These are phyloP conservation scores for Aureobasidium sp. DNA, from an alignment of 2,329 filamentous ascomycete species.

Conservation along the genomic window DNA sequence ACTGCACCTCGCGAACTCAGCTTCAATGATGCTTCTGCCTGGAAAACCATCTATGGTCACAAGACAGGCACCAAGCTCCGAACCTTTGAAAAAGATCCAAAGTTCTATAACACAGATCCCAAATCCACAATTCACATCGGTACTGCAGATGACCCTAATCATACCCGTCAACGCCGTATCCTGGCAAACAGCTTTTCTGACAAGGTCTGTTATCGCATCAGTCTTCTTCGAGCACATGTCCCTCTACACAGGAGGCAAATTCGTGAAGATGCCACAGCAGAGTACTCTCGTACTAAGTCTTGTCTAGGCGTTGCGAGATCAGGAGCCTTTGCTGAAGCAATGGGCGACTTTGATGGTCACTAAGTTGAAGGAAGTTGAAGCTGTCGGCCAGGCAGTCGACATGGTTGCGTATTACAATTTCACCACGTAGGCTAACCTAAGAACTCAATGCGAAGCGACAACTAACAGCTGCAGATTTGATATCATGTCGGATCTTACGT, in stretches of 20 bases:
- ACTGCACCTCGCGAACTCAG: conserved; percentile 42
- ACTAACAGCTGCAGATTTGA: conserved; percentile 15
- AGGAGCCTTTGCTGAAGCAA: conserved; percentile 33
- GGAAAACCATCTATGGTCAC: conserved; percentile 34
- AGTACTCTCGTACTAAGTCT: background rate
- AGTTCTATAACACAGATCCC: conserved; percentile 37
- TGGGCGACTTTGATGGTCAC: conserved; percentile 35
- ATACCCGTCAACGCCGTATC: conserved; percentile 31
- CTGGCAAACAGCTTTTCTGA: conserved; percentile 37
- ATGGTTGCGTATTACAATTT: conserved; percentile 35
- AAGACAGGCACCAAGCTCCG: conserved; percentile 2
- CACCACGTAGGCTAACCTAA: conserved; percentile 6
- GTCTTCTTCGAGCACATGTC: background rate
- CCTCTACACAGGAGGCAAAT: no score
- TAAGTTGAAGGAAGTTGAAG: conserved; percentile 35
- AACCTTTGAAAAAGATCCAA: conserved; percentile 28
- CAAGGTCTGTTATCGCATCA: conserved; percentile 20
- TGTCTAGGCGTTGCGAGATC: conserved; percentile 30
- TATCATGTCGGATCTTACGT: conserved; percentile 21
- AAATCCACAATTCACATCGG: conserved; percentile 24
- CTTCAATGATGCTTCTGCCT: conserved; percentile 34
- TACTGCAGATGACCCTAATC: conserved; percentile 24
- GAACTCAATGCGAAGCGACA: no score
- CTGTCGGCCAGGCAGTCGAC: conserved; percentile 50
- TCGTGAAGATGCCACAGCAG: background rate